Percentiles rank a stretch among this genome's conserved stretches.
Conservation (phyloP, 2,329 filamentous ascomycete genomes). For the Corniculantispora saksenae region DNA sequence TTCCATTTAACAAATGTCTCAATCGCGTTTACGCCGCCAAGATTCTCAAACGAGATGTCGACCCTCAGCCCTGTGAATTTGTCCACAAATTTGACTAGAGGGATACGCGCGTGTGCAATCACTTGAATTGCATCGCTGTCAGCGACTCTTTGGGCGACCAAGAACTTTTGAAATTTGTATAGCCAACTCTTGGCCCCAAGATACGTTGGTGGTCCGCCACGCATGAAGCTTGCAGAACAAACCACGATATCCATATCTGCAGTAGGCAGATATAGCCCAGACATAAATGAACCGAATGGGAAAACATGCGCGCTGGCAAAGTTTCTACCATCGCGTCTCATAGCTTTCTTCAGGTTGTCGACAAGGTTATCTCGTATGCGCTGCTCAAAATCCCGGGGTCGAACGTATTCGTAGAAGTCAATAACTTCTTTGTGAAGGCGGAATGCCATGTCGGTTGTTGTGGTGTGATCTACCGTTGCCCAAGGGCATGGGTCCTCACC, state of each 20-base stretch:
- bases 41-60: constrained; percentile 93
- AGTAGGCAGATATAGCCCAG: constrained; percentile 68
- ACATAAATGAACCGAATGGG: constrained; percentile 92
- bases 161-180: constrained; percentile 61
- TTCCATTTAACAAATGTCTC: constrained; percentile 82
- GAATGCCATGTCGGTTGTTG: constrained; percentile 52
- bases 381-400: constrained; percentile 75
- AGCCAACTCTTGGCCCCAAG: constrained; percentile 56
- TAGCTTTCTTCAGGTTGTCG: constrained; percentile 61
- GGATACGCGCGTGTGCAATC: constrained; percentile 78
- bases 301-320: constrained; percentile 65
- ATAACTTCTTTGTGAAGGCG: constrained; percentile 88
- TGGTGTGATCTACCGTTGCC: constrained; percentile 57
- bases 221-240: constrained; percentile 60
- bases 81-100: constrained; percentile 90
- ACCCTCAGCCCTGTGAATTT: constrained; percentile 75
- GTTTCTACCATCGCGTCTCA: constrained; percentile 50
- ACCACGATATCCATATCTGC: constrained; percentile 95
- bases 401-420: constrained; percentile 85
- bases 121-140: constrained; percentile 61
- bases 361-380: constrained; percentile 73
- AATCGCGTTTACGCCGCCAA: constrained; percentile 77
- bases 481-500: constrained; percentile 61
- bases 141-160: constrained; percentile 59
- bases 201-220: constrained; percentile 50